Evolutionary conservation across 2,329 filamentous ascomycete species (phyloP), one percentile per base, ranked within the genome.

Genomic region (Bipolaris oryzae): DNA sequence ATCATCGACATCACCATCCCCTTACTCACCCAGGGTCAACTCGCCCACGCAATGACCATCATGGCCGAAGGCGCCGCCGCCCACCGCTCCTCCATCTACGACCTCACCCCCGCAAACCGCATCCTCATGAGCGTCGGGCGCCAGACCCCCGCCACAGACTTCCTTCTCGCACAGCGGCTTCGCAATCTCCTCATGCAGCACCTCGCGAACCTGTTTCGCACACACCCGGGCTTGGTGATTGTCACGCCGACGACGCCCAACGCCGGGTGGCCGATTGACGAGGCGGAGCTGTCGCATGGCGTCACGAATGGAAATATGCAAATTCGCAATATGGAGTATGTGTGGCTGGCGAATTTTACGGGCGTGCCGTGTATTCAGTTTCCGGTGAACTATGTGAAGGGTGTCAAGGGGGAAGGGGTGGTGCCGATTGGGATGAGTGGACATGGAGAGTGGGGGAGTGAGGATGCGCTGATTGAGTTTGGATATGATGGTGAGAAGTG

Each of bases 281-380:
- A 87, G 15, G 79, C 79, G n/a, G 87, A 92, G 68, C 72, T 87
- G 4, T 64, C 71, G 7, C 77, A 81, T 44, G 93, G 93, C 2
- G 80, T 91, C 63, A 88, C 83, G 35, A 89, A 97, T 73, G 88
- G 83, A 0, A 92, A 95, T 72, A 81, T 78, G 58, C 87, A 86
- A 15, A 79, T 96, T n/a, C 81, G 84, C 23, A 90, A 85, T 70
- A 96, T 96, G 91, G 86, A 89, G 74, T 96, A 91, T 76, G 87
- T 90, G 15, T 96, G 90, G 84, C 77, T 96, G 34, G 89, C 92
- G 6, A 97, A 97, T 76, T 88, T 92, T 66, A 86, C 83, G 0
- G 93, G 93, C 0, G 87, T 88, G 46, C 93, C 93, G 0, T 87
- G 90, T 1, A 84, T 96, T 11, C 87, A 81, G 43, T 87, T 86